Evolutionary conservation across 2,329 filamentous ascomycete species (phyloP).

Genomic region (Talaromyces marneffei): DNA sequence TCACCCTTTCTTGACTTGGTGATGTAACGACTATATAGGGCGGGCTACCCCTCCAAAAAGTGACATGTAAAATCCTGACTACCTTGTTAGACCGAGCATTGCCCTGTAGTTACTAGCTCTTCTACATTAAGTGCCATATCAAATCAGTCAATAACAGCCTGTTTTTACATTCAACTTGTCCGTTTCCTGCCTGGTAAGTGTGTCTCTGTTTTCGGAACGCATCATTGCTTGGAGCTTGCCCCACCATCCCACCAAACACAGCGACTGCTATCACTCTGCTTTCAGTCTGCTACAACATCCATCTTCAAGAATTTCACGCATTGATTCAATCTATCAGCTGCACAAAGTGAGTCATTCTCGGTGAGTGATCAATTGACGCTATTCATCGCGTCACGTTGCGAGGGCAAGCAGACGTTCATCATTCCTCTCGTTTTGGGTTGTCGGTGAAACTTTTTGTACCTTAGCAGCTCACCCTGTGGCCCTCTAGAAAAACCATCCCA

Average conservation of each 20-base stretch:
- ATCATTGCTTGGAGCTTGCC: slow-evolving; percentile 16
- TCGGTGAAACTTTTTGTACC: slow-evolving; percentile 35
- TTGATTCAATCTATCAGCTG: background rate
- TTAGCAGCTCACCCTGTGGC: slow-evolving; percentile 24
- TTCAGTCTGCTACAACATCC: background rate
- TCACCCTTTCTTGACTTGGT: background rate
- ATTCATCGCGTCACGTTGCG: slow-evolving; percentile 17
- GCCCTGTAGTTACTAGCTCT: background rate
- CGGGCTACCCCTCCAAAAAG: slow-evolving; percentile 1
- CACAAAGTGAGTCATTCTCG: slow-evolving; percentile 3
- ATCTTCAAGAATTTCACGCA: background rate
- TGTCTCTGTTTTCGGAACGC: slow-evolving; percentile 11
- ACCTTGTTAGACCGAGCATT: background rate
- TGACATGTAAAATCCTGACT: background rate
- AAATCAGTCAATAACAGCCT: background rate
- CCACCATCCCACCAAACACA: slow-evolving; percentile 18
- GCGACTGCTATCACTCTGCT: background rate
- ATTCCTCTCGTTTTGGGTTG: slow-evolving; percentile 32
- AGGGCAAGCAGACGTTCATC: slow-evolving; percentile 12
- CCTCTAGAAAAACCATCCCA: slow-evolving; percentile 13
- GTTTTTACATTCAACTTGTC: background rate
- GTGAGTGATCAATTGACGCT: slow-evolving; percentile 12
- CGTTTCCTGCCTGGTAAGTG: background rate
- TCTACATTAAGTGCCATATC: background rate
- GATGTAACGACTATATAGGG: background rate